These are phyloP conservation scores for Trypanosoma scelopori DNA, from an alignment of 208 protist genomes.

Conservation along the genomic window DNA sequence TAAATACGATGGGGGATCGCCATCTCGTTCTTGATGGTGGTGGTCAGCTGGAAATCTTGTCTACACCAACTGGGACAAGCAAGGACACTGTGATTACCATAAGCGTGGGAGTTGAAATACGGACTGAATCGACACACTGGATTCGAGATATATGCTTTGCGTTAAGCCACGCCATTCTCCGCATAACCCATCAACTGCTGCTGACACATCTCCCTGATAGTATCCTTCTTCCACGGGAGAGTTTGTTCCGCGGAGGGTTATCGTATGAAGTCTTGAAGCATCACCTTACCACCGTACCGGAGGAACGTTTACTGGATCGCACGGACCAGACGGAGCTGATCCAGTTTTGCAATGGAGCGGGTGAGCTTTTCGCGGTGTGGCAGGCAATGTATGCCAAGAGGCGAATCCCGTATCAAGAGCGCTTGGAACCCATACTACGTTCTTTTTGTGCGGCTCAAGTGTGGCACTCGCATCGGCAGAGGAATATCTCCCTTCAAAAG, in stretches of 20 bases:
- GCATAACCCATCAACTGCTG: constrained; percentile 36
- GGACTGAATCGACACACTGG: constrained; percentile 64
- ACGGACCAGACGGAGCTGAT: constrained; percentile 22
- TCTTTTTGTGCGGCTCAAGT: constrained; percentile 30
- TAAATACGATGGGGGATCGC: constrained; percentile 14
- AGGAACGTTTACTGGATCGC: constrained; percentile 17
- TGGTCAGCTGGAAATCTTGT: constrained; percentile 36
- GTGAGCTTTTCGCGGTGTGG: constrained; percentile 26
- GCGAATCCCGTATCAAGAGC: constrained; percentile 24
- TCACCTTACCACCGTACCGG: neutral
- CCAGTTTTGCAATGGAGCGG: constrained; percentile 20
- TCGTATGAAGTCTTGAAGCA: constrained; percentile 27
- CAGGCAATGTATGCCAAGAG: constrained; percentile 25
- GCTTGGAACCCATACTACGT: constrained; percentile 33
- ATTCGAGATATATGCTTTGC: constrained; percentile 68
- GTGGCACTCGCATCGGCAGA: constrained; percentile 28
- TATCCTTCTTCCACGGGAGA: constrained; percentile 28
- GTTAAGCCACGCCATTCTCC: constrained; percentile 61
- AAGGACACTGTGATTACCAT: constrained; percentile 31
- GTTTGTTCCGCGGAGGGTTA: constrained; percentile 44
- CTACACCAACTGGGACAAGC: constrained; percentile 19
- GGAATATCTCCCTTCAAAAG: constrained; percentile 37
- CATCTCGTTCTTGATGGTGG: constrained; percentile 33
- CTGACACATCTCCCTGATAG: constrained; percentile 24
- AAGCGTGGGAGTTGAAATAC: constrained; percentile 46